Evolutionary conservation across 2,329 filamentous ascomycete genomes (phyloP).

Genomic region (Trichoderma sp.): DNA sequence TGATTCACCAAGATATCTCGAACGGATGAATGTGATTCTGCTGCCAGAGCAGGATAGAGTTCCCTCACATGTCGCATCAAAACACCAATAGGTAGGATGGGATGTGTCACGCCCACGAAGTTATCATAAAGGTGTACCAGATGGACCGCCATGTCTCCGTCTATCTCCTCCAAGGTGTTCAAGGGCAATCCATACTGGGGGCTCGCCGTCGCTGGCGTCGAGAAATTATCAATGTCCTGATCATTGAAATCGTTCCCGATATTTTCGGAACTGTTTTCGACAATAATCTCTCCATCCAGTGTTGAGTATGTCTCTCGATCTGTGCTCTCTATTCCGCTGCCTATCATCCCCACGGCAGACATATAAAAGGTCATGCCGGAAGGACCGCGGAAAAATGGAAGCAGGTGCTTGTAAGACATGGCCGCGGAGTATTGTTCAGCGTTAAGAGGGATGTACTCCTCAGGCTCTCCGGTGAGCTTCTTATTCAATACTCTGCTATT

Average conservation of each 20-base stretch:
- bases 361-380: background rate
- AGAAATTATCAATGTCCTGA: background rate
- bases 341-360: background rate
- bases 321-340: background rate
- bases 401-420: background rate
- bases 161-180: background rate
- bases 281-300: background rate
- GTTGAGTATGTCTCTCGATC: background rate
- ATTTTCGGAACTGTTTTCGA: background rate
- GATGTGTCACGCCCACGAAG: background rate
- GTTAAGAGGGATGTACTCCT: background rate
- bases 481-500: background rate
- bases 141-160: background rate
- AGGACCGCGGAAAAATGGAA: background rate
- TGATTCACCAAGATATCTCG: background rate
- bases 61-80: background rate
- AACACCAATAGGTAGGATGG: background rate
- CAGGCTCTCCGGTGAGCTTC: background rate
- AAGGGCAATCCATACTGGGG: background rate
- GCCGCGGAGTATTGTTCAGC: background rate
- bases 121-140: background rate
- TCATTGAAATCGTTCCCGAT: background rate
- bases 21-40: background rate
- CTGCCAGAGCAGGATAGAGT: background rate
- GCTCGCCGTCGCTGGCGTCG: background rate